Base-by-base conservation (phyloP, 768 basidiomycete species). In the Lactarius indigo region DNA sequence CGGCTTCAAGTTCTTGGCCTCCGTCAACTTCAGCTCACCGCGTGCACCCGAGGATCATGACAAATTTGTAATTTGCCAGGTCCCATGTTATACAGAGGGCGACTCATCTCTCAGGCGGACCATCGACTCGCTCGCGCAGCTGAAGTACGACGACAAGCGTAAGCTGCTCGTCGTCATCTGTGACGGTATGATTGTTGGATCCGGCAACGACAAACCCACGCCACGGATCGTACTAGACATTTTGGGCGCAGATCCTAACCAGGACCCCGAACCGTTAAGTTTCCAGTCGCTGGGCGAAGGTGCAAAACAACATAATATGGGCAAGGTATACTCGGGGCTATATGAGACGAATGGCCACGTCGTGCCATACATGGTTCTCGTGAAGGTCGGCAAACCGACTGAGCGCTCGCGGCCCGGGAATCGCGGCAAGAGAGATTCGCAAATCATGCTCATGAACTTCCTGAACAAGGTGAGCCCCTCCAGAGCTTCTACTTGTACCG, bases 21-120 rank as follows among this genome's bases (percentile, higher is more conserved):
- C 93, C 0, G 82, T 96, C 76, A 90, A 92, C 77, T 93, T 97
- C 74, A 85, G 86, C 57, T 79, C 88, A 3, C 76, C 86, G 20
- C 86, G 93, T 64, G 90, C 91, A 7, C 95, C 94, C 0, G 95
- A 96, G 77, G 91, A 95, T 72, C 94, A 95, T 74, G 94, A 97
- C 81, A 96, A 97, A 78, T 96, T 97, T 71, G 91, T 97, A 69
- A 93, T 96, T 72, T 98, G 96, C 75, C 96, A 98, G 74, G 94
- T 98, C 0, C 96, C 96, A 33, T 98, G 96, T 84, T 98, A 98
- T 75, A 98, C 96, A 3, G 96, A 98, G 82, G 96, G 95, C 69
- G 91, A 95, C 69, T 75, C 80, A 17, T 97, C 94, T 6, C 81
- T 98, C 59, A 84, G 91, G 58, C 82, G 81, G 71, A 97, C 95